Evolutionary conservation across 148 eudicot species (phyloP).

Genomic region (Amaranthus cruentus): DNA sequence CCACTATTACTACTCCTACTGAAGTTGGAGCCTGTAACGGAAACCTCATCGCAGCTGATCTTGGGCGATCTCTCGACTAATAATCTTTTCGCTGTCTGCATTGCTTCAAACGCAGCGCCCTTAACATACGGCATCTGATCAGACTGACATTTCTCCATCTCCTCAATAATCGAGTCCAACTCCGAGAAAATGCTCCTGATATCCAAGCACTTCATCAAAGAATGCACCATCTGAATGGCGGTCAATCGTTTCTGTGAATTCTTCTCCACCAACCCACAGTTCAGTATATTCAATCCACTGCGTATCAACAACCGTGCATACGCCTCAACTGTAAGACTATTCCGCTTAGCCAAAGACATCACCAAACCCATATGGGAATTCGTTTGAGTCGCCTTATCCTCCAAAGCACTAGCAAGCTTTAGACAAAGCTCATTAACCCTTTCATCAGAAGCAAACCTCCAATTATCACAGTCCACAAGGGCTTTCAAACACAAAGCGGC

Average conservation of each 20-base stretch:
- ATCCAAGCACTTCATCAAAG: conserved; percentile 79
- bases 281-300: conserved; percentile 61
- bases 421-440: conserved; percentile 85
- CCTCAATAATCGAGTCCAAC: conserved; percentile 51
- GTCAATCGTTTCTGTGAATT: conserved; percentile 72
- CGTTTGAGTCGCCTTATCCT: conserved; percentile 52
- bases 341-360: conserved; percentile 79
- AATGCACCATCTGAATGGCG: conserved; percentile 89
- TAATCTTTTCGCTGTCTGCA: conserved; percentile 65
- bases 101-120: conserved; percentile 90
- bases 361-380: conserved; percentile 87
- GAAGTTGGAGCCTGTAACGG: conserved; percentile 55
- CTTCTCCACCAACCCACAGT: conserved; percentile 34
- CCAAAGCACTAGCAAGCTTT: conserved; percentile 72
- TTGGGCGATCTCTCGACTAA: conserved; percentile 44
- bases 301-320: conserved; percentile 72
- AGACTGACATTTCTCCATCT: conserved; percentile 83
- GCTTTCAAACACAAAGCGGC: conserved; percentile 93
- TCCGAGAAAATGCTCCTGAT: conserved; percentile 66
- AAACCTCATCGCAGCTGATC: conserved; percentile 43
- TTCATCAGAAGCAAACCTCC: conserved; percentile 85
- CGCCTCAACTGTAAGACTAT: conserved; percentile 69
- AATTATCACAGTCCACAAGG: conserved; percentile 82
- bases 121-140: conserved; percentile 77
- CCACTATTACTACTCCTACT: conserved; percentile 31